phyloP scores from a whole-genome alignment of 1,284 basidiomycete genomes.

The Inonotus obliquus region DNA sequence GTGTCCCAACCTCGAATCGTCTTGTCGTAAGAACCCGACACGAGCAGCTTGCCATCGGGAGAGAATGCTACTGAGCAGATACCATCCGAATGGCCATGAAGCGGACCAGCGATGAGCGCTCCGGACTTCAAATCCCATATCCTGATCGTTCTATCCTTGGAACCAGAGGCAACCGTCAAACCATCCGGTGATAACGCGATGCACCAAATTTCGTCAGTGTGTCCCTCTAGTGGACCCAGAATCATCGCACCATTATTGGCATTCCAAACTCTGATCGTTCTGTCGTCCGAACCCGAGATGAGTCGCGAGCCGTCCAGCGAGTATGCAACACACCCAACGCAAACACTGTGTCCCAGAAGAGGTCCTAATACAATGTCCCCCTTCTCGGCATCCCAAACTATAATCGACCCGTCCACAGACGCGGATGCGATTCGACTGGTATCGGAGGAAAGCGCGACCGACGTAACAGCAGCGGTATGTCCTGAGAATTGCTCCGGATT shows the following conservation, averaged over 20 bases:
- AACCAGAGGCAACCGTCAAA: constrained; percentile 21
- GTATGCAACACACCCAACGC: not conserved
- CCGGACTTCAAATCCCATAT: constrained; percentile 19
- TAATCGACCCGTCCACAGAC: not conserved
- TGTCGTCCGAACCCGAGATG: constrained; percentile 1
- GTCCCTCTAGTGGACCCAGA: constrained; percentile 26
- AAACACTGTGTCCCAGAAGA: not conserved
- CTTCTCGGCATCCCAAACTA: not conserved
- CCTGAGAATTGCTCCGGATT: not conserved
- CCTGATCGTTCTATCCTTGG: constrained; percentile 19
- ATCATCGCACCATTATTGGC: not conserved
- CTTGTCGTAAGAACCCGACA: not conserved
- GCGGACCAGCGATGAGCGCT: not conserved
- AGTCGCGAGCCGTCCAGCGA: not conserved
- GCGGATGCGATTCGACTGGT: not conserved
- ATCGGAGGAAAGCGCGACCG: not conserved
- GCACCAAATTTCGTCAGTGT: not conserved
- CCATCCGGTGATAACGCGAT: constrained; percentile 24
- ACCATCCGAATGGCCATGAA: not conserved
- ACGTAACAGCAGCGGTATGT: not conserved
- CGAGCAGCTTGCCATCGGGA: not conserved
- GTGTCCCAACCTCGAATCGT: not conserved
- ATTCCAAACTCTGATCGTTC: constrained; percentile 1
- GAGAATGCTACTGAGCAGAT: not conserved
- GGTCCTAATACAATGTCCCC: not conserved